Evolutionary conservation across 495 filamentous ascomycete species (phyloP).

Genomic region (Neurospora sp.): DNA sequence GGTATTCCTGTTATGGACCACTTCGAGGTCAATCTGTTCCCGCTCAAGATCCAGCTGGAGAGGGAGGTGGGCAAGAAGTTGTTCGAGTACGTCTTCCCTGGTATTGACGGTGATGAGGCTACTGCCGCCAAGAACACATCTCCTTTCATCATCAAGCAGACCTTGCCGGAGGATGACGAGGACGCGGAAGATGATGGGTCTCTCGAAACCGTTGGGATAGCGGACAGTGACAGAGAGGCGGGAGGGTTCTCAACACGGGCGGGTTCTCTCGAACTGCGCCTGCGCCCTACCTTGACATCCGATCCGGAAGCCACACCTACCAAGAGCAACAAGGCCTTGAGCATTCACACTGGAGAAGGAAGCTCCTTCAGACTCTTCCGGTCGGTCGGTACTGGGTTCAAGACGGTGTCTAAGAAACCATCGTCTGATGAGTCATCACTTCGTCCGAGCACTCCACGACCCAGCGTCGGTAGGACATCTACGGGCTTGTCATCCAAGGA

Average conservation of each 20-base stretch:
- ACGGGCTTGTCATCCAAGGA: conserved; percentile 38
- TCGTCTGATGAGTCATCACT: conserved; percentile 53
- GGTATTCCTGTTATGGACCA: conserved; percentile 96
- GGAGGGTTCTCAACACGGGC: conserved; percentile 41
- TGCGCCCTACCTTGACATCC: conserved; percentile 67
- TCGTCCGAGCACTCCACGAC: conserved; percentile 35
- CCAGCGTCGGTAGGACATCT: conserved; percentile 40
- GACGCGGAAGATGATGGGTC: conserved; percentile 36
- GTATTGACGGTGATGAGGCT: conserved; percentile 45
- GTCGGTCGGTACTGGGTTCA: conserved; percentile 25
- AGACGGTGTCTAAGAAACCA: conserved; percentile 45
- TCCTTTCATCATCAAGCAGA: conserved; percentile 75
- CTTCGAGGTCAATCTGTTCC: conserved; percentile 90
- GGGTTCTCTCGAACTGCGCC: conserved; percentile 63
- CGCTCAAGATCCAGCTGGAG: conserved; percentile 89
- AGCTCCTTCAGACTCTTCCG: conserved; percentile 47
- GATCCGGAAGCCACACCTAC: conserved; percentile 34
- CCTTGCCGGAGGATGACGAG: conserved; percentile 55
- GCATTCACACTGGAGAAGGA: conserved; percentile 36
- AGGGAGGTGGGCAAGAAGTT: conserved; percentile 85
- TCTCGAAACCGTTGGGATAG: conserved; percentile 11
- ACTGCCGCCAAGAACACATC: conserved; percentile 48
- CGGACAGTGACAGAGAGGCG: conserved; percentile 24
- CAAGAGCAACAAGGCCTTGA: conserved; percentile 42
- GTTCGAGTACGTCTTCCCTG: conserved; percentile 97